These are phyloP conservation scores for Didymella glomerata DNA, from an alignment of 2,329 filamentous ascomycete genomes.

Conservation along the genomic window DNA sequence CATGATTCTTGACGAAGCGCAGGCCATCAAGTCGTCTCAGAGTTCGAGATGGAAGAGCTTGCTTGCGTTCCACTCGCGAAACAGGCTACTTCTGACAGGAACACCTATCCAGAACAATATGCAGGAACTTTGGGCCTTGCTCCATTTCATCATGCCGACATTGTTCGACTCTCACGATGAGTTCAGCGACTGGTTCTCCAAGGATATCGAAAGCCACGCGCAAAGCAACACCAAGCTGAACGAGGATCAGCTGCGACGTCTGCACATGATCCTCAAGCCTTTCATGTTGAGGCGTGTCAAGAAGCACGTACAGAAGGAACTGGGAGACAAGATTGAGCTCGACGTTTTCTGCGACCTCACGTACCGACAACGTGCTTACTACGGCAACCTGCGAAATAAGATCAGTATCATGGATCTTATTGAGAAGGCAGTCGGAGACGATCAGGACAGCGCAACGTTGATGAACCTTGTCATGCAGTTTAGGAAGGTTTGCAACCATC, in stretches of 20 bases:
- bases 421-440: constrained; percentile 94
- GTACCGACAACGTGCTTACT: constrained; percentile 93
- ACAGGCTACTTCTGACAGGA: constrained; percentile 90
- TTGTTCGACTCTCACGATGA: constrained; percentile 94
- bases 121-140: constrained; percentile 96
- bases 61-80: constrained; percentile 92
- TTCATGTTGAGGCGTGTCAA: constrained; percentile 99
- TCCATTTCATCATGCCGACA: constrained; percentile 99
- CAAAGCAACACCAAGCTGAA: constrained; percentile 99
- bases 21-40: constrained; percentile 97
- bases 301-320: constrained; percentile 98
- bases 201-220: constrained; percentile 96
- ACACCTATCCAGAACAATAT: constrained; percentile 99
- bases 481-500: constrained; percentile 98
- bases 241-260: constrained; percentile 92
- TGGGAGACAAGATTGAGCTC: constrained; percentile 97
- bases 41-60: constrained; percentile 98
- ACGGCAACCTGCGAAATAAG: constrained; percentile 90
- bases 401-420: constrained; percentile 99
- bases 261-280: constrained; percentile 98
- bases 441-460: constrained; percentile 91
- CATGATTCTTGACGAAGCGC: constrained; percentile 98
- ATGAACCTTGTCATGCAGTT: constrained; percentile 99
- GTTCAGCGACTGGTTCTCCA: constrained; percentile 93
- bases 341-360: constrained; percentile 97